Base-by-base conservation (phyloP, 2,329 filamentous ascomycete species). In the Macrophomina pseudophaseolina region DNA sequence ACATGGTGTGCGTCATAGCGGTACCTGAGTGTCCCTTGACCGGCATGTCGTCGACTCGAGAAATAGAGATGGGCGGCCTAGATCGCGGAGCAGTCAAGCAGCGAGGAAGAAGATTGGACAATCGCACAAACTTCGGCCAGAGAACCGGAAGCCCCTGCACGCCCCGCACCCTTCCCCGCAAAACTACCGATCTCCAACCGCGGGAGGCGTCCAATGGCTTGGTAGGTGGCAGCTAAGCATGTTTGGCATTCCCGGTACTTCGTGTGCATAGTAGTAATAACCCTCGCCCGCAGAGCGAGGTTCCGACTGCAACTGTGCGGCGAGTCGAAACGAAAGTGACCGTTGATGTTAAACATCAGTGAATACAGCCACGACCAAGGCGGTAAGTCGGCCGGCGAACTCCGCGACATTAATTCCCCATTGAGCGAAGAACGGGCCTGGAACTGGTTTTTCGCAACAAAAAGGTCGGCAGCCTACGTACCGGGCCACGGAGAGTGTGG, bases 1-100 rank as follows among this genome's bases (percentile, higher is more conserved):
- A 62, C 44, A 62, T 49, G 32, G 49, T 11, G 58, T 51, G 58
- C 58, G 58, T 62, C 58, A 62, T 49, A 35, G 30, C 28, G 42
- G 54, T 32, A 11, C 54, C 16, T 46, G 18, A 38, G 5, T 28
- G 23, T 5, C 5, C 18, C 16, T 53, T 51, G 48, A 42, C 53
- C 18, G 35, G 30, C 28, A 23, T 23, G 28, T 12, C 35, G 30
- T 53, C 42, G 53, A 42, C 53, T 58, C 53, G 53, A 33, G 11
- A n/a, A 30, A 35, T 16, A 14, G 11, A 16, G 56, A 60, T 32
- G 23, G 56, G 18, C 14, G 18, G 32, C 5, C n/a, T 14, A n/a
- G 14, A n/a, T 8, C 7, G 30, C 35, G 38, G 53, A 58, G 53
- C 4, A 12, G 38, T 32, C 53, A 38, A 44, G 16, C 11, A 44